Conservation (phyloP, 116 monocot genomes). For the Cymodocea nodosa region DNA sequence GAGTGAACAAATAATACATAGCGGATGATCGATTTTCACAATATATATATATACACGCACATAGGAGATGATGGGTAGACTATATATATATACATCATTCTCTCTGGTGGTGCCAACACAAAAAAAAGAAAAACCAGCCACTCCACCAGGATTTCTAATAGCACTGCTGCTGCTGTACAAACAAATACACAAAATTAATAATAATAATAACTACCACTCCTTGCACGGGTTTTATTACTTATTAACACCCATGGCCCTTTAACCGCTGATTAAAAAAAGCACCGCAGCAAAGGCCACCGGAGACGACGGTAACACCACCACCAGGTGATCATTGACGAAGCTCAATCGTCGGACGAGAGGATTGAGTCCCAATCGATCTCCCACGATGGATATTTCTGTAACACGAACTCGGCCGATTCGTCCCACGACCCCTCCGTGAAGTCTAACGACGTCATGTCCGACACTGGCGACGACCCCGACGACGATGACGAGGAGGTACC, state of each 20-base stretch:
- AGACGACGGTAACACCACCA: no score
- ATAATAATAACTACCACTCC: conserved; percentile 1
- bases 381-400: not conserved
- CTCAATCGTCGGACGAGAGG: not conserved
- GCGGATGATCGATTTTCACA: not conserved
- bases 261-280: conserved; percentile 29
- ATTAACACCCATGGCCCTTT: conserved; percentile 1
- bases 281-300: conserved; percentile 17
- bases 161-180: not conserved
- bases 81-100: not conserved
- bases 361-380: conserved; percentile 62
- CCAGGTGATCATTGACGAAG: not conserved
- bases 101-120: conserved; percentile 14
- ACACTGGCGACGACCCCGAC: no score
- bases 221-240: not conserved
- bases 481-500: no score
- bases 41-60: not conserved
- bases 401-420: no score
- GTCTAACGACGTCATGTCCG: no score
- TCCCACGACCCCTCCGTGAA: no score
- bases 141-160: no score
- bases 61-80: not conserved
- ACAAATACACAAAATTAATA: not conserved
- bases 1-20: not conserved
- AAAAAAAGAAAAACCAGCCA: conserved; percentile 42